These are phyloP conservation scores for Scheffersomyces titani DNA, from an alignment of 1,139 yeast species.

Conservation along the genomic window DNA sequence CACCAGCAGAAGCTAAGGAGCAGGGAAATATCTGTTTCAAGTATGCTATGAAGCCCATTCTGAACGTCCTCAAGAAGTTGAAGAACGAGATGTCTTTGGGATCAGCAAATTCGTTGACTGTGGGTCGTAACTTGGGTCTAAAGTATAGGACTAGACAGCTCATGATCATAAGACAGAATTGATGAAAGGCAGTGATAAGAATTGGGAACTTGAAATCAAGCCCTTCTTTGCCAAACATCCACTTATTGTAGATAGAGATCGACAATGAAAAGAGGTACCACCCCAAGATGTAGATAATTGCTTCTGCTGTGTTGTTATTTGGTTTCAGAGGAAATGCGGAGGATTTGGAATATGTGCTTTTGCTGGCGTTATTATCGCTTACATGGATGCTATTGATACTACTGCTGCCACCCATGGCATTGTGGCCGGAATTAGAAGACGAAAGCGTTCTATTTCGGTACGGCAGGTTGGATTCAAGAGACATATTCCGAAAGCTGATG, in stretches of 20 bases:
- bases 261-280: conserved; percentile 67
- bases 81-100: conserved; percentile 1
- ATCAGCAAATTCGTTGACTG: conserved; percentile 11
- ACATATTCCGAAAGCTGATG: background rate
- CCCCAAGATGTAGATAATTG: conserved; percentile 37
- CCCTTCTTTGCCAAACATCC: conserved; percentile 83
- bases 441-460: background rate
- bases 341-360: background rate
- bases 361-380: background rate
- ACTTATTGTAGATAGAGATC: conserved; percentile 88
- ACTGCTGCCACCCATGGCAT: background rate
- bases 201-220: conserved; percentile 82
- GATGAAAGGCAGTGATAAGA: conserved; percentile 82
- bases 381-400: too few species aligned
- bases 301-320: conserved; percentile 7
- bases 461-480: background rate
- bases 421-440: background rate
- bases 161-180: conserved; percentile 61
- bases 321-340: background rate
- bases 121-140: conserved; percentile 52
- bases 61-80: conserved; percentile 17
- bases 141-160: conserved; percentile 45
- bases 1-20: conserved; percentile 86
- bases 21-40: conserved; percentile 72
- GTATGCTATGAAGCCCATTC: conserved; percentile 31